Evolutionary conservation across 2,329 filamentous ascomycete genomes (phyloP).

Genomic region (Leptodontidium sp.): DNA sequence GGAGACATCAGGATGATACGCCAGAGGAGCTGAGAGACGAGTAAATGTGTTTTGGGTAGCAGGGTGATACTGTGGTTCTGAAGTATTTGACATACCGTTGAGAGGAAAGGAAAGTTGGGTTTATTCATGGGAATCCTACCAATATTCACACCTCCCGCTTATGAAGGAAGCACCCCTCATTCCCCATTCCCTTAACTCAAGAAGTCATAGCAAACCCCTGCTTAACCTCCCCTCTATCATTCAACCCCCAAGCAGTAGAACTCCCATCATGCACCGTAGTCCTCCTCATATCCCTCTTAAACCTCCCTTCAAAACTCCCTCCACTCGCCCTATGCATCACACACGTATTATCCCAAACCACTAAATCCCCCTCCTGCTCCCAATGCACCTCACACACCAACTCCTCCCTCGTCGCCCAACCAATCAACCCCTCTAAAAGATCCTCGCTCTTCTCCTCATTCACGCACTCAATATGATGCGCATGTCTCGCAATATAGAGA

Average conservation of each 20-base stretch:
- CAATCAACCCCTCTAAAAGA: slow-evolving; percentile 53
- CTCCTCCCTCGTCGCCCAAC: slow-evolving; percentile 57
- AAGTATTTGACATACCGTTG: too few relatives aligned
- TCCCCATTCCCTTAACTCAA: background rate
- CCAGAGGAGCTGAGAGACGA: slow-evolving; percentile 53
- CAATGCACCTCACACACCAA: slow-evolving; percentile 57
- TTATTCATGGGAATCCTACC: background rate
- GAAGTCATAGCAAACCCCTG: slow-evolving; percentile 39
- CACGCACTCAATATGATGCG: slow-evolving; percentile 60
- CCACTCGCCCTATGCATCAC: slow-evolving; percentile 62
- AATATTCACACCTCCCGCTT: background rate
- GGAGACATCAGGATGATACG: slow-evolving; percentile 62
- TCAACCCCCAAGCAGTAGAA: slow-evolving; percentile 53
- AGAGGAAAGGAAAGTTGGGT: background rate
- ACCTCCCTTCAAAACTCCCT: slow-evolving; percentile 58
- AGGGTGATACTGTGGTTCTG: too few relatives aligned
- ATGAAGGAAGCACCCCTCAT: too few relatives aligned
- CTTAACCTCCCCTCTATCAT: slow-evolving; percentile 45
- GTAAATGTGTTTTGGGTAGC: background rate
- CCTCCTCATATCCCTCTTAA: slow-evolving; percentile 61
- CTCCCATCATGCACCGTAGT: slow-evolving; percentile 62
- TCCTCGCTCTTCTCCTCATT: slow-evolving; percentile 46
- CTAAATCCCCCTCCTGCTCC: slow-evolving; percentile 57
- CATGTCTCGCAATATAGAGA: slow-evolving; percentile 61
- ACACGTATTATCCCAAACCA: slow-evolving; percentile 67